phyloP scores from a whole-genome alignment of 305 asterid genomes.

The Stenogyne calaminthoides region DNA sequence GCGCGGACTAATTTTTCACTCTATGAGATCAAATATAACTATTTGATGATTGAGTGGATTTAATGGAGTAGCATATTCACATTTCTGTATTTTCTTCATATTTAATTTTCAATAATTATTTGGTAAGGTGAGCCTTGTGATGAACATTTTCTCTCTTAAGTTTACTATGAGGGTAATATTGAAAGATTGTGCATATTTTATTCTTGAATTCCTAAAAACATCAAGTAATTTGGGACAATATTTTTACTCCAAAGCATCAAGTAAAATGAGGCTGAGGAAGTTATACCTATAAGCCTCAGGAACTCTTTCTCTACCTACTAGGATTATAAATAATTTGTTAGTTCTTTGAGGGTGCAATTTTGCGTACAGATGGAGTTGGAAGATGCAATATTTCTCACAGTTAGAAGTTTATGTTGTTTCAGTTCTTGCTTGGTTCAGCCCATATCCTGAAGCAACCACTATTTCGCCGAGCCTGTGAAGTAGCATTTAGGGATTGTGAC shows the following conservation, averaged over 20 bases:
- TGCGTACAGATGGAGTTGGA: background rate
- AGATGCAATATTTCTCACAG: constrained; percentile 12
- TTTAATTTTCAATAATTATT: background rate
- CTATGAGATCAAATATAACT: background rate
- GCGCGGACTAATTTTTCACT: background rate
- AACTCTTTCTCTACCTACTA: background rate
- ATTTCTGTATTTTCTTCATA: background rate
- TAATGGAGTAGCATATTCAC: background rate
- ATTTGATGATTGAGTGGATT: background rate
- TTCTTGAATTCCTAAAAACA: background rate
- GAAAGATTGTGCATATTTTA: background rate
- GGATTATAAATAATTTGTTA: background rate
- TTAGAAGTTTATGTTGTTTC: constrained; percentile 37
- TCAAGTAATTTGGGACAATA: background rate
- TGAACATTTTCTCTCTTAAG: background rate
- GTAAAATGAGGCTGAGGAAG: background rate
- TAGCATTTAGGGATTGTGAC: constrained; percentile 71
- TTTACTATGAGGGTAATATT: background rate
- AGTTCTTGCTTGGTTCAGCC: constrained; percentile 93
- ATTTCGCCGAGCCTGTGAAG: constrained; percentile 70
- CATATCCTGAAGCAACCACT: constrained; percentile 81
- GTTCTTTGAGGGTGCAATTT: background rate
- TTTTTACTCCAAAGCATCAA: background rate
- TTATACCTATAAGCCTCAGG: background rate
- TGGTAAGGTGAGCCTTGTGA: background rate